Percentiles rank a stretch among this genome's conserved stretches.
These are phyloP conservation scores for Vinca minor DNA, from an alignment of 257 asterid genomes.

Conservation along the genomic window DNA sequence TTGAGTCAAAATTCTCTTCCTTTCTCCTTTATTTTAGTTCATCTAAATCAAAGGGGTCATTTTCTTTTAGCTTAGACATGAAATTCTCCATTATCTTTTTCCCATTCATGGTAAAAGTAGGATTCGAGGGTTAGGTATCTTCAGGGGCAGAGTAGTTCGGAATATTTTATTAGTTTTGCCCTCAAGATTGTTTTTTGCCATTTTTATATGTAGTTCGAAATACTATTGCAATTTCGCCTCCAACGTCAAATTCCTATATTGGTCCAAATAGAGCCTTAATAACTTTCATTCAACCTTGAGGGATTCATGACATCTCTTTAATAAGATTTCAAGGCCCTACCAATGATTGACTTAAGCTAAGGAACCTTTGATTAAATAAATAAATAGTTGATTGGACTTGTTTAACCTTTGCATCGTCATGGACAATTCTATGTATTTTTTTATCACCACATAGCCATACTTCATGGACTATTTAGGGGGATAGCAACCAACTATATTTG, in stretches of 20 bases:
- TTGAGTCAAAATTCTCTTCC: background rate
- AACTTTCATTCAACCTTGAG: background rate
- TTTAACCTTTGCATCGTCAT: background rate
- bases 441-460: background rate
- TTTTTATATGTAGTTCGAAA: too few species aligned
- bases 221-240: too few species aligned
- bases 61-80: background rate
- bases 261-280: background rate
- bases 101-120: background rate
- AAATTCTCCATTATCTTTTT: background rate
- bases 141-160: too few species aligned
- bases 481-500: slow-evolving; percentile 6
- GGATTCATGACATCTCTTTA: background rate
- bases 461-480: background rate
- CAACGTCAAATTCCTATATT: too few species aligned
- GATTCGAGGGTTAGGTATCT: background rate
- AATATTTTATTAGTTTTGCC: too few species aligned
- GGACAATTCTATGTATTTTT: background rate
- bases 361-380: too few species aligned
- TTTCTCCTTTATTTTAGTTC: background rate
- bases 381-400: too few species aligned
- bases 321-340: slow-evolving; percentile 1
- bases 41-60: background rate
- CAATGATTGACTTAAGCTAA: slow-evolving; percentile 9
- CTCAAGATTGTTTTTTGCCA: too few species aligned